phyloP scores from a whole-genome alignment of 495 filamentous ascomycete species.

The Parmelia sp. region DNA sequence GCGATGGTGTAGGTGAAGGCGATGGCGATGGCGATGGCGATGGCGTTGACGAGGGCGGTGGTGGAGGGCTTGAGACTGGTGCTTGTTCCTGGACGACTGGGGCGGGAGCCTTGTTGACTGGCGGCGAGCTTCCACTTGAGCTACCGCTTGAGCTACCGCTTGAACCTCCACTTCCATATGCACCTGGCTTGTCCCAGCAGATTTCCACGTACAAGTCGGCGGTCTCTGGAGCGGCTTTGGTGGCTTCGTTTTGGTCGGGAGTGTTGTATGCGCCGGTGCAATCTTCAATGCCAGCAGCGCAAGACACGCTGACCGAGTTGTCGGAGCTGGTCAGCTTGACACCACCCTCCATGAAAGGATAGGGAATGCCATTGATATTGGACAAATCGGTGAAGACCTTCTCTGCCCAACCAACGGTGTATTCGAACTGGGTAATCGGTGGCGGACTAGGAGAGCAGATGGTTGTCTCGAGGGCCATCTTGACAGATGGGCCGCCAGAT shows the following conservation, averaged over 20 bases:
- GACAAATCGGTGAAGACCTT: conserved; percentile 21
- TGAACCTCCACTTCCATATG: conserved; percentile 4
- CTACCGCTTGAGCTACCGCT: neutral
- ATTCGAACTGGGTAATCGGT: conserved; percentile 21
- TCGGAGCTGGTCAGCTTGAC: conserved; percentile 16
- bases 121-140: no score
- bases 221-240: conserved; percentile 5
- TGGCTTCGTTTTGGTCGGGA: conserved; percentile 18
- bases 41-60: neutral
- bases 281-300: conserved; percentile 13
- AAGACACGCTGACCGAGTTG: conserved; percentile 10
- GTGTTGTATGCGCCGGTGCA: conserved; percentile 21
- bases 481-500: conserved; percentile 4
- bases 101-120: neutral
- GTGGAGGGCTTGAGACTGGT: neutral
- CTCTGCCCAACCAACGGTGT: conserved; percentile 18
- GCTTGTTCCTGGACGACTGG: neutral
- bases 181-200: conserved; percentile 16
- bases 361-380: conserved; percentile 17
- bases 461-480: conserved; percentile 13
- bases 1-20: neutral
- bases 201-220: conserved; percentile 15
- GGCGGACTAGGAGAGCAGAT: conserved; percentile 15
- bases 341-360: conserved; percentile 21
- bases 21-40: neutral